Percentiles rank a stretch among this genome's conserved stretches.
Conservation (phyloP, 2,329 filamentous ascomycete species). For the Thelonectria blattea region DNA sequence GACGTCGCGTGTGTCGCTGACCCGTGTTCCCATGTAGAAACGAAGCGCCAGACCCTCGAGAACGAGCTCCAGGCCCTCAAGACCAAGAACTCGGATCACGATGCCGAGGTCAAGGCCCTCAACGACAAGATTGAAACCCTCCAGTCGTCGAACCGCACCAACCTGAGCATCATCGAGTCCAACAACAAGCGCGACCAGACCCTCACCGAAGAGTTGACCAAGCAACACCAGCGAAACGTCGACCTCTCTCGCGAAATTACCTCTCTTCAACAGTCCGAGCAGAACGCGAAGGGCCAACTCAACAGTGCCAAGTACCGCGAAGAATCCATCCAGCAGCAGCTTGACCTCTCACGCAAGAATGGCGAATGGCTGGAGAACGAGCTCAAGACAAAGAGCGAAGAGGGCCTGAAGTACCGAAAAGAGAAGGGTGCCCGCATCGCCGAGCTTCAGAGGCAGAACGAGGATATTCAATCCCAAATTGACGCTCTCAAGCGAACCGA, state of each 20-base stretch:
- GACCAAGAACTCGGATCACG: slow-evolving; percentile 74
- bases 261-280: slow-evolving; percentile 80
- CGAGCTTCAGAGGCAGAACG: slow-evolving; percentile 85
- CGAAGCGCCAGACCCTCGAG: slow-evolving; percentile 74
- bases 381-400: slow-evolving; percentile 85
- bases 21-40: slow-evolving; percentile 62
- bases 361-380: slow-evolving; percentile 94
- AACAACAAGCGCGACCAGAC: slow-evolving; percentile 88
- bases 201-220: slow-evolving; percentile 83
- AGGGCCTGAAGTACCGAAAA: slow-evolving; percentile 89
- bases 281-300: slow-evolving; percentile 79
- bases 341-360: slow-evolving; percentile 86
- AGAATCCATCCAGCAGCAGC: slow-evolving; percentile 86
- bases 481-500: slow-evolving; percentile 82
- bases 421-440: slow-evolving; percentile 91
- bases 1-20: slow-evolving; percentile 15
- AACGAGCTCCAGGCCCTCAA: slow-evolving; percentile 82
- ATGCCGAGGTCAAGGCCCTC: slow-evolving; percentile 76
- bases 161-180: slow-evolving; percentile 84
- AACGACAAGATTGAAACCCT: slow-evolving; percentile 84
- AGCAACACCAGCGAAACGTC: slow-evolving; percentile 87
- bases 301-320: slow-evolving; percentile 88
- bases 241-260: slow-evolving; percentile 84
- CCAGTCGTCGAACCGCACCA: slow-evolving; percentile 91
- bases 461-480: slow-evolving; percentile 79